A percentile compares a stretch with the other conserved stretches of the same genome.
These are phyloP conservation scores for Lasiodiplodia citricola DNA, from an alignment of 2,329 filamentous ascomycete species.

Conservation along the genomic window DNA sequence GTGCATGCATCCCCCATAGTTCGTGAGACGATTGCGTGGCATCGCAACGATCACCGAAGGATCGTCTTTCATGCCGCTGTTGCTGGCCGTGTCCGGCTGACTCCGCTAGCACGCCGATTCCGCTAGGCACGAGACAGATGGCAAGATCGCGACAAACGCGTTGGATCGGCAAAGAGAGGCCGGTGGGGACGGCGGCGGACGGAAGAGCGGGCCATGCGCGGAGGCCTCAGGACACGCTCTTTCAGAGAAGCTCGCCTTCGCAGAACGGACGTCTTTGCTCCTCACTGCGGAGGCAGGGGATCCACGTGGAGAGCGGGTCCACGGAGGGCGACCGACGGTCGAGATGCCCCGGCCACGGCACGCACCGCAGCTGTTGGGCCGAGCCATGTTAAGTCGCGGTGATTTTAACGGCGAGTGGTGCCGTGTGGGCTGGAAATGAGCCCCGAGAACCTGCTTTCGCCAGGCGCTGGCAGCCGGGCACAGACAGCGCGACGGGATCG, in stretches of 20 bases:
- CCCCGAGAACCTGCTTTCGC: conserved; percentile 17
- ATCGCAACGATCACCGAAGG: background rate
- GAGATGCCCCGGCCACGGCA: background rate
- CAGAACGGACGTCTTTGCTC: background rate
- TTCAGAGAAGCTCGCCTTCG: background rate
- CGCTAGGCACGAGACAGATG: conserved; percentile 9
- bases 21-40: background rate
- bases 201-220: background rate
- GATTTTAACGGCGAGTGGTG: background rate
- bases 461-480: conserved; percentile 10
- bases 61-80: background rate
- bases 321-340: background rate
- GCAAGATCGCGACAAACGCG: background rate
- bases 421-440: conserved; percentile 1
- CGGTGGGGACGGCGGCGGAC: background rate
- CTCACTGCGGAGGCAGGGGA: background rate
- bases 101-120: conserved; percentile 5
- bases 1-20: background rate
- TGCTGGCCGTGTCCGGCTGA: background rate
- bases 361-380: background rate
- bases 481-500: conserved; percentile 20
- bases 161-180: background rate
- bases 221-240: background rate
- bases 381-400: conserved; percentile 1
- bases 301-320: conserved; percentile 13